Conservation (phyloP, 2,329 filamentous ascomycete species). For the Penicillium concentricum region DNA sequence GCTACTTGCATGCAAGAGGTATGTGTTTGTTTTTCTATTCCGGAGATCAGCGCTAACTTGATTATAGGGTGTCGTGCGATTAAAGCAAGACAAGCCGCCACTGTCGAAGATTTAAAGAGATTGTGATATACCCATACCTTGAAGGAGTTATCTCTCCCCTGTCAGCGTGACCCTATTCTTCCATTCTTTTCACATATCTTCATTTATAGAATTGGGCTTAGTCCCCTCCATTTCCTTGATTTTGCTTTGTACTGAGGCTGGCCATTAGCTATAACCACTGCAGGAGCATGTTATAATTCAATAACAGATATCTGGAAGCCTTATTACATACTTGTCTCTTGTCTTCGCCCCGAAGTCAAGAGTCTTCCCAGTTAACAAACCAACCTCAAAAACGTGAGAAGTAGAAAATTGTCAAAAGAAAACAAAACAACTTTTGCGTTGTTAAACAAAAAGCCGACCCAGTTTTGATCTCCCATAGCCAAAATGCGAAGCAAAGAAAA, state of each 20-base stretch:
- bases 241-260: neutral
- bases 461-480: constrained; percentile 8
- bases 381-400: neutral
- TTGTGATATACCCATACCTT: constrained; percentile 3
- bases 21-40: constrained; percentile 17
- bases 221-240: neutral
- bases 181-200: constrained; percentile 6
- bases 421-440: constrained; percentile 7
- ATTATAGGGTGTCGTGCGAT: constrained; percentile 45
- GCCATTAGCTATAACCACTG: neutral
- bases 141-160: neutral
- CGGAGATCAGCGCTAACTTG: constrained; percentile 13
- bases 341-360: neutral
- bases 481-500: constrained; percentile 2
- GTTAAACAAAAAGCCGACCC: constrained; percentile 8
- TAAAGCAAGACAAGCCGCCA: constrained; percentile 44
- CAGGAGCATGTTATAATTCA: neutral
- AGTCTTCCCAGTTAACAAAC: neutral
- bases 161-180: neutral
- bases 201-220: constrained; percentile 7
- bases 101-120: constrained; percentile 31
- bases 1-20: constrained; percentile 54
- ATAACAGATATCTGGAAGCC: neutral
- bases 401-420: neutral
- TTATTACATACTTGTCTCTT: neutral